Base-by-base conservation (phyloP, 2,329 filamentous ascomycete species). In the Xylaria arbuscula region DNA sequence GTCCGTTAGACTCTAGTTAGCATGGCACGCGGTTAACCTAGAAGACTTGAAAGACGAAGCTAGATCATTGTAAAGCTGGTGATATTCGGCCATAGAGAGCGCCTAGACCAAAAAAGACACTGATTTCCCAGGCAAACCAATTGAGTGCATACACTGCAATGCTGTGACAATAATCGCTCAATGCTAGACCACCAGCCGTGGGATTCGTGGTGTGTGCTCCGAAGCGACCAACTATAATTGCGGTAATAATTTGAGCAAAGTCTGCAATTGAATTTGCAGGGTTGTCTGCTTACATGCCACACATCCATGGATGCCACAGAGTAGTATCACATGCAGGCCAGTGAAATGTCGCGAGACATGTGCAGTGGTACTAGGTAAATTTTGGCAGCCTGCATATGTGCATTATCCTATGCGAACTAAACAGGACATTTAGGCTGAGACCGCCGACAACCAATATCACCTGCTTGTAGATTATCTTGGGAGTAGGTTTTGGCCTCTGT, bases 1-100 rank as follows among this genome's bases (percentile, higher is more conserved):
- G 10, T 63, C 63, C n/a, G 58, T 66, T 57, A 71, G 66, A 62
- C 68, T 72, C 50, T 70, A 66, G 58, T 62, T 67, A 19, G 32
- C 36, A 54, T 61, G 47, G 59, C 59, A 22, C 34, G 19, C 45
- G 32, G 36, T 61, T 59, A 36, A 57, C 55, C n/a, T 58, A 40
- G 51, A 47, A 11, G 22, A 51, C 54, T 15, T 45, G 53, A 53
- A 61, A 61, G 58, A 56, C 8, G 48, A 58, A 57, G 51, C 58
- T 68, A 60, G 66, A 66, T 62, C 32, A 42, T 66, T 40, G 59
- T 32, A 5, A 50, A 55, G 36, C 47, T 17, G 28, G 60, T 47
- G 22, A 64, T 42, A 59, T 34, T 53, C 45, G 22, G 53, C 42
- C 42, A 64, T 66, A 70, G 67, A 71, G 24, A 62, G 38, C 48